These are phyloP conservation scores for Paragyromitra xinjiangensis DNA, from an alignment of 495 filamentous ascomycete genomes.

Conservation along the genomic window DNA sequence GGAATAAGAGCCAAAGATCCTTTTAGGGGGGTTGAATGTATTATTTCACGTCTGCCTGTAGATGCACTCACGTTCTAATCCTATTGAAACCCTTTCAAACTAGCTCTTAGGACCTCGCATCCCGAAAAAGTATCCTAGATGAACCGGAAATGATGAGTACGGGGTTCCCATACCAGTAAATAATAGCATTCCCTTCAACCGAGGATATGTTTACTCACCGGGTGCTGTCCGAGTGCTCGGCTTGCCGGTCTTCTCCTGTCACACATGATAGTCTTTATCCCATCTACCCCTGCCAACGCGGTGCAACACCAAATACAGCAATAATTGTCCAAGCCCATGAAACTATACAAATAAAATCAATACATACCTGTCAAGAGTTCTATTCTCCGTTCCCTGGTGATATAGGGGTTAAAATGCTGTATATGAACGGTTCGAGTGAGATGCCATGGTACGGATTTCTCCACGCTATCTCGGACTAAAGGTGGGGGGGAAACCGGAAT, in stretches of 20 bases:
- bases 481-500: slow-evolving; percentile 1
- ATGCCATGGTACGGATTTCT: not conserved
- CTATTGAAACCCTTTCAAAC: not conserved
- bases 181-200: not conserved
- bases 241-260: slow-evolving; percentile 1
- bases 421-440: not conserved
- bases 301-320: not conserved
- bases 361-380: not conserved
- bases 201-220: slow-evolving; percentile 1
- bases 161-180: not conserved
- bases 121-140: not conserved
- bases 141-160: not conserved
- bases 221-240: not conserved
- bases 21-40: no score
- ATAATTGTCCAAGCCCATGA: not conserved
- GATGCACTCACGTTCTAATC: no score
- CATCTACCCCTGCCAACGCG: not conserved
- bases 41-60: no score
- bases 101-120: not conserved
- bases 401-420: not conserved
- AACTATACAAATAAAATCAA: not conserved
- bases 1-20: no score
- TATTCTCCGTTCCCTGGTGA: not conserved
- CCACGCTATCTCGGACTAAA: not conserved
- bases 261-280: not conserved